Evolutionary conservation across 208 protist genomes (phyloP).

Genomic region (Leishmania guyanensis): DNA sequence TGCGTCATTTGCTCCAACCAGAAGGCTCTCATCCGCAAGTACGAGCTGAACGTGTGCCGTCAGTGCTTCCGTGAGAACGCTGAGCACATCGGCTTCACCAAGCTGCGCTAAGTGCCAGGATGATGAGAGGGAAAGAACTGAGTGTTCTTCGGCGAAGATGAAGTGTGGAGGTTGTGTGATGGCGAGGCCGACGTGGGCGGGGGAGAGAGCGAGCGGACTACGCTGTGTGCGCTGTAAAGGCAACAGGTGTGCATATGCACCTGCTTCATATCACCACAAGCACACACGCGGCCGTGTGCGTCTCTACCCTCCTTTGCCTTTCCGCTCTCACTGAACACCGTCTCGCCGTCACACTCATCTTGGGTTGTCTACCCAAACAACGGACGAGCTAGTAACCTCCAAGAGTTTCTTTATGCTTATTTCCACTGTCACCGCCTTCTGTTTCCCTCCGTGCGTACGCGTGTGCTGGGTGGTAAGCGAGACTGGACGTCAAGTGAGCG

Average conservation of each 20-base stretch:
- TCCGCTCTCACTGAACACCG: neutral
- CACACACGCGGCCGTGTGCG: neutral
- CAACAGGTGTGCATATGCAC: neutral
- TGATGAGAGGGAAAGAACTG: neutral
- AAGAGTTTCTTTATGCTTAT: neutral
- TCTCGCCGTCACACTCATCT: neutral
- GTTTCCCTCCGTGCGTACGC: neutral
- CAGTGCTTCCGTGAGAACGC: conserved; percentile 95
- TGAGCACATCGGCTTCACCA: conserved; percentile 89
- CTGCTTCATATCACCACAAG: neutral
- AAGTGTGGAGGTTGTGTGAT: neutral
- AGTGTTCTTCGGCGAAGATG: neutral
- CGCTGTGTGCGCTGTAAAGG: neutral
- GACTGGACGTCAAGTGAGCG: neutral
- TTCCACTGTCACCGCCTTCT: neutral
- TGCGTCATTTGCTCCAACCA: conserved; percentile 93
- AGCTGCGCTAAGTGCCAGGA: conserved; percentile 75
- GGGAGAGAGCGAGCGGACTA: neutral
- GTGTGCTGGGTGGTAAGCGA: neutral
- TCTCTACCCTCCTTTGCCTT: neutral
- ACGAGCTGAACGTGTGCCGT: conserved; percentile 94
- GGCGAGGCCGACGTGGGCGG: neutral
- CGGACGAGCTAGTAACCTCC: neutral
- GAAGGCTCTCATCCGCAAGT: conserved; percentile 95
- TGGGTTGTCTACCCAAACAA: neutral